Evolutionary conservation across 257 asterid species (phyloP).

Genomic region (Buddleja alternifolia): DNA sequence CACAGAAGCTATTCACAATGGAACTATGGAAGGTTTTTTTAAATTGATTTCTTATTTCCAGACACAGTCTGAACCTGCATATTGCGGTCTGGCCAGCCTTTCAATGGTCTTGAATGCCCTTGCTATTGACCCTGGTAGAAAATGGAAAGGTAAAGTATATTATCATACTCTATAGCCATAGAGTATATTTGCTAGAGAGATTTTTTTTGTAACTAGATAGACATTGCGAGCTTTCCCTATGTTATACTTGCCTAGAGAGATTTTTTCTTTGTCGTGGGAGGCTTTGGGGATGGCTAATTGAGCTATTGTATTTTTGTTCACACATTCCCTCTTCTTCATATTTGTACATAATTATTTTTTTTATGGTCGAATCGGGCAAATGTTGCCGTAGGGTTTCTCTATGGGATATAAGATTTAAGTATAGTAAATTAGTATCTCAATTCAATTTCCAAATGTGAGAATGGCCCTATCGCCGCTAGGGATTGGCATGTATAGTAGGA

Average conservation of each 20-base stretch:
- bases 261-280: conserved; percentile 18
- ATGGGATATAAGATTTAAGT: background rate
- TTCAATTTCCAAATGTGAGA: background rate
- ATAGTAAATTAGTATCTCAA: background rate
- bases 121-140: conserved; percentile 95
- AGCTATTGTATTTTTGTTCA: background rate
- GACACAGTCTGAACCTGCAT: conserved; percentile 99
- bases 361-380: too few relatives aligned
- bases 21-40: conserved; percentile 96
- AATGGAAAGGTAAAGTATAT: conserved; percentile 82
- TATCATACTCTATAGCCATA: background rate
- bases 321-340: background rate
- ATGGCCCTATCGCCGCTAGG: background rate
- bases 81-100: conserved; percentile 98
- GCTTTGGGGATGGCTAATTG: conserved; percentile 1
- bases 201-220: background rate
- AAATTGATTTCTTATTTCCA: conserved; percentile 92
- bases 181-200: too few relatives aligned
- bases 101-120: conserved; percentile 98
- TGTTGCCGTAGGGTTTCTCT: background rate
- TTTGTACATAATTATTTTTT: conserved; percentile 6
- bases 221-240: conserved; percentile 3
- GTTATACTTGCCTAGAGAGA: background rate
- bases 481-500: conserved; percentile 4
- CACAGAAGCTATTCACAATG: conserved; percentile 33